Evolutionary conservation across 2,329 filamentous ascomycete species (phyloP), one percentile per base, ranked within the genome.

Genomic region (Seiridium cupressi): DNA sequence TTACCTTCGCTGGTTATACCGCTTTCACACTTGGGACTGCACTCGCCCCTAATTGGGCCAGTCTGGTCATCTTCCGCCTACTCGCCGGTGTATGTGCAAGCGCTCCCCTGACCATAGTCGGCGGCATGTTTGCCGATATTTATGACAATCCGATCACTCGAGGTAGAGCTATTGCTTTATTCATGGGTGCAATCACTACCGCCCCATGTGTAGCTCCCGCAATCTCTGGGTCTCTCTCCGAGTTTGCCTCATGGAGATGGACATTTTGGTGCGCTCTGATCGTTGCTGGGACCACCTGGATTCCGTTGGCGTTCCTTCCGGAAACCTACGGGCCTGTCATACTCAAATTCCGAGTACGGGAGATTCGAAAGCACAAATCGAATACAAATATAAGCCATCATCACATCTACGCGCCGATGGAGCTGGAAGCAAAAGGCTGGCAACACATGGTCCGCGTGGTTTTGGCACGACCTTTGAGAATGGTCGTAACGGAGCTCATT

Each of bases 251-350:
- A 6, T 82, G 79, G 79, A 70, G 77, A 32, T 81, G 78, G 76
- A 71, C 74, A 0, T 82, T 81, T 44, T 78, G 77, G 70, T 58
- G 62, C 3, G 67, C 61, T 0, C 51, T 68, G 8, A 67, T 65
- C 0, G 51, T 71, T 7, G 70, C 67, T 0, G 77, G 71, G 0
- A 63, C 67, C 3, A 79, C 77, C 0, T 80, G 79, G 74, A 72
- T 81, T 1, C 67, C 81, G 2, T 70, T 85, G 26, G 62, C 83
- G 10, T 74, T 82, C 57, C 73, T 85, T 64, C 81, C 76, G 26
- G 76, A 78, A 64, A 76, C 73, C 1, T 77, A 51, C 35, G 75
- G 51, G 62, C 64, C 73, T 0, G 67, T 70, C 26, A 57, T 77
- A 3, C 54, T 58, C 5, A 49, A 58, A 44, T 48, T 10, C 8